Evolutionary conservation across 2,329 filamentous ascomycete genomes (phyloP), one percentile per base, ranked within the genome.

Genomic region (Neofusicoccum laricinum): DNA sequence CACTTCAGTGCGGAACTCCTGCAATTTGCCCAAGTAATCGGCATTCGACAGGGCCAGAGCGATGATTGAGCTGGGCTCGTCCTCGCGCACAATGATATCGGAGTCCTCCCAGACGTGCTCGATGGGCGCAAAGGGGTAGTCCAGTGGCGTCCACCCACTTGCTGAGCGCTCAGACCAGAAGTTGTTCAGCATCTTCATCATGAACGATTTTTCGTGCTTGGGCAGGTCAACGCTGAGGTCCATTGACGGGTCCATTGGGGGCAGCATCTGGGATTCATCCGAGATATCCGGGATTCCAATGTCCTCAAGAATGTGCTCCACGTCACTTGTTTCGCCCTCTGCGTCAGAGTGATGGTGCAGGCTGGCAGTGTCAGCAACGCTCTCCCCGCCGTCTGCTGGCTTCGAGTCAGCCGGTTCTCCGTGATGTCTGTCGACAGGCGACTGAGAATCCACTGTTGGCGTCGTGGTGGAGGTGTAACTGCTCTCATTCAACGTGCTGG

Each of bases 91-190:
- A 69, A 99, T 96, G 67, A 99, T 93, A 75, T 99, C 92, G 8
- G 93, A 96, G 78, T 99, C 93, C 62, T 93, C 91, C 79, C 98
- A 98, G 53, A 99, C 93, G 75, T 99, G 95, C 74, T 99, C 95
- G 15, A 89, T 91, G 50, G 90, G 72, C 19, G 78, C 76, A 46
- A 98, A 85, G 2, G 96, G 96, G 71, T 99, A 99, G 63, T 99
- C 95, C 19, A 99, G 84, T 21, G 90, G 87, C 5, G 90, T 86
- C 95, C 95, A 99, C 41, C 94, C 93, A 75, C 93, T 97, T 25
- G 96, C 92, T 53, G 95, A 98, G 61, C 95, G 88, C 77, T 99
- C 96, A 2, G 95, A 96, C 95, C 95, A 99, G 77, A 99, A 99
- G 71, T 94, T 97, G 15, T 93, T 95, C 50, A 99, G 84, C 81